Evolutionary conservation across 2,329 filamentous ascomycete genomes (phyloP), one percentile per base, ranked within the genome.

Genomic region (Mycogone perniciosa): DNA sequence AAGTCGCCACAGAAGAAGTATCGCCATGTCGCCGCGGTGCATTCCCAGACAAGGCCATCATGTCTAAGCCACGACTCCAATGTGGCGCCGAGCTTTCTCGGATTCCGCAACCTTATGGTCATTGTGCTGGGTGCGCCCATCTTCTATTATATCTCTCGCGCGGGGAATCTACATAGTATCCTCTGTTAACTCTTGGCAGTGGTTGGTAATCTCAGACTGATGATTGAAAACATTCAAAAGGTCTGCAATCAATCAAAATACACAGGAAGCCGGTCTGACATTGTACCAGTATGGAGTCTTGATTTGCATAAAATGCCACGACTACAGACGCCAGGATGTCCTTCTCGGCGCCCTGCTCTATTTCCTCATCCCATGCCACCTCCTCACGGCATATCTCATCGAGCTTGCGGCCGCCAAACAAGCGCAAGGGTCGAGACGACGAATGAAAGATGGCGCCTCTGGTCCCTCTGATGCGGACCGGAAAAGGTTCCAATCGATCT

Each of bases 191-290:
- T 51, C 51, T 53, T 46, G 40, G 37, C 54, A 90, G 89, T 97
- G 62, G 89, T 92, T 45, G 93, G 91, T 62, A 99, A 99, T 66
- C 71, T 99, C 46, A 85, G 93, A 57, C 77, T 99, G 62, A 89
- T 97, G 73, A 90, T 99, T 64, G 93, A 97, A 70, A 99, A 99
- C 65, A 89, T 92, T 59, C 88, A 92, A 75, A 96, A 96, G 79
- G 88, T 89, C 29, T 29, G 52, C 42, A 10, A 48, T n/a, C 7
- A 9, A 13, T 38, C 46, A 27, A 31, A 33, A 48, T 5, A 5
- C 9, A 6, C n/a, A 13, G 8, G 10, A 34, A 6, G 11, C 3
- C 20, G 10, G 20, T 35, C 51, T 53, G n/a, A 37, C 43, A 38
- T 31, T 46, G 30, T 10, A 52, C 39, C 65, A 92, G 88, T 99